Evolutionary conservation across 257 asterid species (phyloP), one percentile per base, ranked within the genome.

Genomic region (Jacaranda mimosifolia): DNA sequence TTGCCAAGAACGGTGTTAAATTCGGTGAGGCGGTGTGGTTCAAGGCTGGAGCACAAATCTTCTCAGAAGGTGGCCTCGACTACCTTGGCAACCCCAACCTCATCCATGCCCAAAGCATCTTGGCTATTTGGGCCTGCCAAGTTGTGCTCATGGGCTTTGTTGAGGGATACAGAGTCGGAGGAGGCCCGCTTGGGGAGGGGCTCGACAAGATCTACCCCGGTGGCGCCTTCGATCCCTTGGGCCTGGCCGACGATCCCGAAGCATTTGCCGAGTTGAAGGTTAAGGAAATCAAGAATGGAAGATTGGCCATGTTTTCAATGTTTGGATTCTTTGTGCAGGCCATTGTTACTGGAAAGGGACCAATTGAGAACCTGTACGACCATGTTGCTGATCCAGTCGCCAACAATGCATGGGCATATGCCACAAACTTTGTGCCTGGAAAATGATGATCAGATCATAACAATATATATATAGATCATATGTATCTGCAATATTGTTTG

Each of bases 11-110:
- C 17, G 97, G 97, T 0, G 92, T 94, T 52, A 87, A 88, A 64
- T 92, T 94, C 32, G 98, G 97, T 0, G 97, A 94, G 72, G 96
- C 97, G 0, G 94, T 94, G 2, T 92, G 97, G 97, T 94, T 94
- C 89, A 94, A 94, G 83, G 98, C 97, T 3, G 97, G 98, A 11
- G 53, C 98, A 1, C 98, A 94, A 11, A 94, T 94, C 85, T 94
- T 94, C 81, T 88, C 97, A 0, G 97, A 92, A 74, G 98, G 98
- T 8, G 98, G 98, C 6, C 89, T 94, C 0, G 93, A 92, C 85
- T 94, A 94, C 48, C 76, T 94, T 36, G 98, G 97, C 52, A 94
- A 92, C 93, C 98, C 98, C 0, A 94, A 89, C 85, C 84, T 94
- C 9, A 52, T 92, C 81, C 98, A 94, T 0, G 98, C 98, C 6